Conservation (phyloP, 768 basidiomycete genomes). For the Pleurotus djamor region DNA sequence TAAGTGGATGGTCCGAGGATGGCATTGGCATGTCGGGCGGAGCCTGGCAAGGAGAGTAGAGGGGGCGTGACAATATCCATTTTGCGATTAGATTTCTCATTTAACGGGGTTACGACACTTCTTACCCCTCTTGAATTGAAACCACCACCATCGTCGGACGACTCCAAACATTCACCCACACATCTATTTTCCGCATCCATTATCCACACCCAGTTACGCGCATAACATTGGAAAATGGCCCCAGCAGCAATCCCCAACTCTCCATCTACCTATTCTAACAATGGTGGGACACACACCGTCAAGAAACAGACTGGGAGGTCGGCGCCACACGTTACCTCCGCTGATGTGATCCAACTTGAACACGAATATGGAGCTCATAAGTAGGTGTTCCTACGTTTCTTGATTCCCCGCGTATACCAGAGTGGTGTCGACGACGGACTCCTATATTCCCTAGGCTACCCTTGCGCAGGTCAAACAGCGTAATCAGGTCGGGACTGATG, state of each 20-base stretch:
- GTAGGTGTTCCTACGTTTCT: slow-evolving; percentile 44
- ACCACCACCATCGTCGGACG: background rate
- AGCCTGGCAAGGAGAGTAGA: slow-evolving; percentile 6
- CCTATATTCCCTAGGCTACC: slow-evolving; percentile 16
- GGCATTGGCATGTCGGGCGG: slow-evolving; percentile 11
- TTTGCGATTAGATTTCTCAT: slow-evolving; percentile 4
- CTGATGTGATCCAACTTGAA: slow-evolving; percentile 77
- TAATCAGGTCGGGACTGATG: slow-evolving; percentile 11
- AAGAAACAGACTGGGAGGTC: slow-evolving; percentile 9
- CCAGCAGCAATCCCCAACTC: slow-evolving; percentile 9
- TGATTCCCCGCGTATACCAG: slow-evolving; percentile 6
- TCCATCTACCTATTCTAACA: slow-evolving; percentile 11
- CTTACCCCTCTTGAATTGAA: slow-evolving; percentile 2
- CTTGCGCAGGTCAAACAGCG: no score
- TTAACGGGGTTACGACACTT: background rate
- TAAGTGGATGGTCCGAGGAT: background rate
- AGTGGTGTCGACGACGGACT: background rate
- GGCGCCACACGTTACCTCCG: slow-evolving; percentile 43
- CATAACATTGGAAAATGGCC: background rate
- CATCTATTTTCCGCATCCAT: background rate
- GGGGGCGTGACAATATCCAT: slow-evolving; percentile 5
- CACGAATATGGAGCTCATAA: slow-evolving; percentile 86
- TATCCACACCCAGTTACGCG: background rate
- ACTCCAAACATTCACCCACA: background rate
- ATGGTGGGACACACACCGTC: slow-evolving; percentile 9